A percentile compares a stretch with the other conserved stretches of the same genome.
phyloP scores from a whole-genome alignment of 768 basidiomycete genomes.

The Lactifluus echinatus region DNA sequence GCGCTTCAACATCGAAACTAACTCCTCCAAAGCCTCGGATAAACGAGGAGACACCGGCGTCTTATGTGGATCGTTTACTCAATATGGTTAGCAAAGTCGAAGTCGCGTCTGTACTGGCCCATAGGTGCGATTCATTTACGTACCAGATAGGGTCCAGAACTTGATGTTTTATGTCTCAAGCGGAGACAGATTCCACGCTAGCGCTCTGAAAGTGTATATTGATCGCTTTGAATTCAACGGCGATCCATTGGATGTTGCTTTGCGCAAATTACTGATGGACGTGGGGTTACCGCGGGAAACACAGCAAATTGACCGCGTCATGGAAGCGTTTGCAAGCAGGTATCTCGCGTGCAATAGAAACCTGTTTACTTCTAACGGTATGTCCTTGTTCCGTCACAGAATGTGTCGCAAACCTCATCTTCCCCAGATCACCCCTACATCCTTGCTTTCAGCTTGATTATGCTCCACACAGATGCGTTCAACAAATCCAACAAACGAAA shows the following conservation, averaged over 20 bases:
- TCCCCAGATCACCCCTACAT: slow-evolving; percentile 90
- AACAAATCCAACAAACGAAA: slow-evolving; percentile 96
- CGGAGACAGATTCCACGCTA: slow-evolving; percentile 57
- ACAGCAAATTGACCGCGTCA: slow-evolving; percentile 96
- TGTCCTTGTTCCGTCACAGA: slow-evolving; percentile 14
- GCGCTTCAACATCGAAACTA: slow-evolving; percentile 37
- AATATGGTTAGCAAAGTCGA: slow-evolving; percentile 67
- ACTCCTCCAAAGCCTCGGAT: slow-evolving; percentile 43
- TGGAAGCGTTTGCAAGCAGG: slow-evolving; percentile 86
- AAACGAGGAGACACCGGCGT: slow-evolving; percentile 58
- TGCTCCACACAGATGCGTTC: slow-evolving; percentile 98
- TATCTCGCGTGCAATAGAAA: slow-evolving; percentile 79
- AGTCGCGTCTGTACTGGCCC: slow-evolving; percentile 70
- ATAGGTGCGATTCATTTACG: slow-evolving; percentile 44
- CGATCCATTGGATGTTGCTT: slow-evolving; percentile 84
- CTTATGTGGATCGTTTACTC: slow-evolving; percentile 58
- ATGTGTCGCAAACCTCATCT: not conserved
- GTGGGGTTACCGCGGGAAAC: slow-evolving; percentile 90
- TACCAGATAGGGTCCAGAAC: not conserved
- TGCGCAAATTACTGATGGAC: slow-evolving; percentile 85
- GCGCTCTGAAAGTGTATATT: slow-evolving; percentile 66
- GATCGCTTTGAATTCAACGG: slow-evolving; percentile 65
- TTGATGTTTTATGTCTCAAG: slow-evolving; percentile 34
- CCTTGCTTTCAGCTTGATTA: slow-evolving; percentile 93
- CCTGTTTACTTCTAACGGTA: slow-evolving; percentile 72